A percentile compares a stretch with the other conserved stretches of the same genome.
Conservation (phyloP, 1,139 yeast genomes). For the Magnusiomyces ingens region DNA sequence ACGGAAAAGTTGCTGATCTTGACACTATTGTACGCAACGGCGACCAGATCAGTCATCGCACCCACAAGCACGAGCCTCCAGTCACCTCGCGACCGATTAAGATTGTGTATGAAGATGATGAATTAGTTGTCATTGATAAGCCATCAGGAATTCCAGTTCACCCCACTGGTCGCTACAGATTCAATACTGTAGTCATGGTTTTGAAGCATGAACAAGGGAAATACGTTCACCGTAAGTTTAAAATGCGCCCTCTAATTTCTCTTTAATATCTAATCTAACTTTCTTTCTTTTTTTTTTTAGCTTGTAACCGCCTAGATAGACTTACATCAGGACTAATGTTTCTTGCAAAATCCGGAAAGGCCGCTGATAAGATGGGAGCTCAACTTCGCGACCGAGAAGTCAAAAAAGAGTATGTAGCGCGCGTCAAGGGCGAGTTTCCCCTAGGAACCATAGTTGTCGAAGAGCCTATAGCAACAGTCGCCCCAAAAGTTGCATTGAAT, state of each 20-base stretch:
- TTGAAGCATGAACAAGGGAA: slow-evolving; percentile 60
- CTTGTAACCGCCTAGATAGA: slow-evolving; percentile 87
- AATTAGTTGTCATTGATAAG: slow-evolving; percentile 78
- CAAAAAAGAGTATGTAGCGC: slow-evolving; percentile 74
- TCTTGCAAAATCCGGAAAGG: slow-evolving; percentile 72
- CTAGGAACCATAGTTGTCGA: slow-evolving; percentile 48
- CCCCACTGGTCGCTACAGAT: slow-evolving; percentile 90
- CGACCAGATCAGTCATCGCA: slow-evolving; percentile 72
- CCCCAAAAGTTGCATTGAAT: slow-evolving; percentile 75
- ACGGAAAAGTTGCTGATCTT: slow-evolving; percentile 54
- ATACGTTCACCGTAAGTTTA: slow-evolving; percentile 51
- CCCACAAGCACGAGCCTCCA: slow-evolving; percentile 89
- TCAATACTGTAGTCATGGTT: slow-evolving; percentile 79
- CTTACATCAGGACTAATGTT: slow-evolving; percentile 94
- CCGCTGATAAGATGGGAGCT: slow-evolving; percentile 70
- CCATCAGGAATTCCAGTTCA: slow-evolving; percentile 96
- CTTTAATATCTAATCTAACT: background rate
- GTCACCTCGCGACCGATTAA: slow-evolving; percentile 65
- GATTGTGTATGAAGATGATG: slow-evolving; percentile 73
- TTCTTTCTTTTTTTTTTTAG: slow-evolving; percentile 14
- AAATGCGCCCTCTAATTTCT: background rate
- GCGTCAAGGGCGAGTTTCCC: slow-evolving; percentile 84
- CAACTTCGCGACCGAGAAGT: slow-evolving; percentile 74
- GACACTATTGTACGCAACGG: slow-evolving; percentile 74
- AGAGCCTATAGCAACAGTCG: slow-evolving; percentile 61